Base-by-base conservation (phyloP, 192 early-diverging fungal genomes). In the Podila clonocystis region DNA sequence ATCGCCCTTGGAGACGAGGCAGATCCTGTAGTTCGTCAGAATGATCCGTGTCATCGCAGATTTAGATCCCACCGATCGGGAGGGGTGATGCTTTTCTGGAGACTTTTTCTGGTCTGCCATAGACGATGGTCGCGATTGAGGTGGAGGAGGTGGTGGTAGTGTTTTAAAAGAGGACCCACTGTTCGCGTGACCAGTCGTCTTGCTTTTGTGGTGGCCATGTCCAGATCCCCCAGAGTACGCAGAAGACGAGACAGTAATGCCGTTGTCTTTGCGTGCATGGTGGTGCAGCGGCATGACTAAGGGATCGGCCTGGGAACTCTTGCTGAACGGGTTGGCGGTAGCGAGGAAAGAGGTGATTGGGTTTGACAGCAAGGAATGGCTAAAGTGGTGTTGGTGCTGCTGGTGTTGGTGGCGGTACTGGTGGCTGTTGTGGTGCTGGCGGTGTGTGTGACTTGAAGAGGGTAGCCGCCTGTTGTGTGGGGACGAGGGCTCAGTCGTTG, bases 251-350 rank as follows among this genome's bases (percentile, higher is more conserved):
- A 36, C 34, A 7, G 52, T 55, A 6, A 55, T n/a, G 19, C 52
- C 52, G 11, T n/a, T 24, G 9, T 55, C 52, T 55, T 17, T 12
- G 7, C 24, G 52, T 9, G 52, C 52, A 55, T 17, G 31, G 60
- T 62, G 29, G 15, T 29, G 41, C 19, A 64, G 3, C 17, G 34
- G 7, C 38, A 62, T 9, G 63, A 31, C 9, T 34, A 71, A 26
- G 66, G 72, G 30, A 73, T 69, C 5, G 48, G 50, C 3, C 72
- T n/a, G 13, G 62, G 62, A 26, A 48, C 63, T 22, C 12, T 31
- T 13, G 30, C n/a, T 13, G 34, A 58, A 17, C n/a, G 57, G 15
- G 17, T 29, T 60, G 34, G 20, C 19, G 8, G 62, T 31, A 1
- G 9, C 17, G 13, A 55, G 52, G 52, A 55, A 55, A 8, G 52